Conservation (phyloP, 257 asterid species). For the Eucommia ulmoides region DNA sequence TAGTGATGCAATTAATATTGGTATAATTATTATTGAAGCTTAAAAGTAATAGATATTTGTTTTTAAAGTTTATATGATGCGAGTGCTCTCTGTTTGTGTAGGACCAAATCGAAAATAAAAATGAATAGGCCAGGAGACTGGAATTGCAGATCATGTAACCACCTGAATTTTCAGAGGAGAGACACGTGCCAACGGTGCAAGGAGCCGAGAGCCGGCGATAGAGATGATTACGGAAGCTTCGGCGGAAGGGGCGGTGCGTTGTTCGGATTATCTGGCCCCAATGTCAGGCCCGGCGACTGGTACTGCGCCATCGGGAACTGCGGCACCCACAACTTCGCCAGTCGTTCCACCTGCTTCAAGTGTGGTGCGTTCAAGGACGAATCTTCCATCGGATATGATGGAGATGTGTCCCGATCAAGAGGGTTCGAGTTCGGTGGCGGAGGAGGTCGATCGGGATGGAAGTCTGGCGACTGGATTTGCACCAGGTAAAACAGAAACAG, state of each 20-base stretch:
- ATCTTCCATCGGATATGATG: slow-evolving; percentile 23
- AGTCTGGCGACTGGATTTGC: slow-evolving; percentile 98
- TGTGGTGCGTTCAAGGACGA: slow-evolving; percentile 89
- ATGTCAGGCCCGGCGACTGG: slow-evolving; percentile 98
- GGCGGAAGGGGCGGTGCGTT: slow-evolving; percentile 36
- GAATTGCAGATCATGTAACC: slow-evolving; percentile 96
- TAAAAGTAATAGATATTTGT: too few relatives aligned
- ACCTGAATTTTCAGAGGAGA: slow-evolving; percentile 85
- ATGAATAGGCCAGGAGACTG: slow-evolving; percentile 98
- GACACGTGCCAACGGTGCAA: slow-evolving; percentile 92
- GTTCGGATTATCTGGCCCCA: slow-evolving; percentile 63
- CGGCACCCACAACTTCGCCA: slow-evolving; percentile 95
- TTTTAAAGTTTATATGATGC: neutral
- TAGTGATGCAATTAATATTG: too few relatives aligned
- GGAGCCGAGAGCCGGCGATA: slow-evolving; percentile 60
- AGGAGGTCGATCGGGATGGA: slow-evolving; percentile 78
- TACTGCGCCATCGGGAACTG: slow-evolving; percentile 69
- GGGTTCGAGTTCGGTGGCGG: slow-evolving; percentile 27
- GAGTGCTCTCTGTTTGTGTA: neutral
- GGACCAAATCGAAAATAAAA: slow-evolving; percentile 7
- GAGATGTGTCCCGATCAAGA: slow-evolving; percentile 21
- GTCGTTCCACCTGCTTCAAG: slow-evolving; percentile 96
- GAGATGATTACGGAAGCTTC: slow-evolving; percentile 27
- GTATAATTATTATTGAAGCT: too few relatives aligned
- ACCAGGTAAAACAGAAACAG: slow-evolving; percentile 35